A percentile compares a stretch with the other conserved stretches of the same genome.
These are phyloP conservation scores for Daldinia bambusicola DNA, from an alignment of 495 filamentous ascomycete species.

Conservation along the genomic window DNA sequence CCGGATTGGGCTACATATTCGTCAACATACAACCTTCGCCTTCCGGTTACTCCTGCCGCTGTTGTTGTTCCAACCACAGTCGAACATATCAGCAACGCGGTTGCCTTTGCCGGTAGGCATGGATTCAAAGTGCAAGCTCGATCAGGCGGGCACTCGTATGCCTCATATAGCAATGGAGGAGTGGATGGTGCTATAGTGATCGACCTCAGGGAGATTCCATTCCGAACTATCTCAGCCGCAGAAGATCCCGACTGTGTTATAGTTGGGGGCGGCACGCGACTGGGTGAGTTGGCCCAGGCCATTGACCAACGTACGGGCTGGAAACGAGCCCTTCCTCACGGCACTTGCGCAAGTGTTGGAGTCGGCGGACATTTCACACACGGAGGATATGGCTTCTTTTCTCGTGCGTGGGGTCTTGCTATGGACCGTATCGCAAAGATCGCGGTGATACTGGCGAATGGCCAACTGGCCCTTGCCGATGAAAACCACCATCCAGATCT, in stretches of 20 bases:
- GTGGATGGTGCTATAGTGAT: slow-evolving; percentile 62
- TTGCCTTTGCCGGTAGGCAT: slow-evolving; percentile 58
- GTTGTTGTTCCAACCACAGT: slow-evolving; percentile 63
- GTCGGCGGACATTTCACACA: slow-evolving; percentile 75
- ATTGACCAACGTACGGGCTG: slow-evolving; percentile 51
- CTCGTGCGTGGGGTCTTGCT: slow-evolving; percentile 70
- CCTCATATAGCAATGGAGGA: slow-evolving; percentile 63
- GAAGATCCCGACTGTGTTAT: slow-evolving; percentile 52
- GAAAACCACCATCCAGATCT: slow-evolving; percentile 56
- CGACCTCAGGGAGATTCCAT: slow-evolving; percentile 58
- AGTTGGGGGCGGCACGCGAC: slow-evolving; percentile 65
- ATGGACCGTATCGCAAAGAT: slow-evolving; percentile 70
- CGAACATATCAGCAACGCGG: slow-evolving; percentile 61
- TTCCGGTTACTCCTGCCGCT: slow-evolving; percentile 64
- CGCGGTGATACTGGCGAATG: slow-evolving; percentile 73
- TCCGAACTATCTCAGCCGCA: slow-evolving; percentile 13
- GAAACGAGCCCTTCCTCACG: slow-evolving; percentile 68
- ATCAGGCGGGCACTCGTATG: slow-evolving; percentile 78
- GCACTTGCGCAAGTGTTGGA: slow-evolving; percentile 68
- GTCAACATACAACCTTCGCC: slow-evolving; percentile 67
- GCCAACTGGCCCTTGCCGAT: slow-evolving; percentile 56
- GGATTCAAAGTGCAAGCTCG: slow-evolving; percentile 68
- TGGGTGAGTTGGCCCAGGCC: slow-evolving; percentile 67
- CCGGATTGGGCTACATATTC: slow-evolving; percentile 48
- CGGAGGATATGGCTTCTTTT: slow-evolving; percentile 71